Base-by-base conservation (phyloP, 495 filamentous ascomycete genomes). In the Echria macrotheca region DNA sequence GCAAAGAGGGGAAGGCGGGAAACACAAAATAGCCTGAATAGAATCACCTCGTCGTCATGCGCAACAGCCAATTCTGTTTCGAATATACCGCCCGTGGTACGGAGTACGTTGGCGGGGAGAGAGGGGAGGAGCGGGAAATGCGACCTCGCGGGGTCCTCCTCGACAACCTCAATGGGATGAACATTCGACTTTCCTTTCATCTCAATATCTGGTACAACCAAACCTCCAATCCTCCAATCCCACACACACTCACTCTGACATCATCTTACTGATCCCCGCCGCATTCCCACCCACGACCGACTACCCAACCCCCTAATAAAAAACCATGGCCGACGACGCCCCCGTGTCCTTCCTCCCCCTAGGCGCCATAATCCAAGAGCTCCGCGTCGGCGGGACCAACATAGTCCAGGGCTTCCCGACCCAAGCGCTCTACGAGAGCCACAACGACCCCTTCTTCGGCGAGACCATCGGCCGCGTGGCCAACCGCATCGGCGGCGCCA, bases 381-480 rank as follows among this genome's bases (percentile, higher is more conserved):
- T 96, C 70, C 75, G 69, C 36, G 76, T 97, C 44, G 81, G 72
- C 40, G 82, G 78, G 44, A 69, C 79, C 55, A 91, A 96, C 71
- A 93, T 97, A 54, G 91, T 96, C 14, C 83, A 89, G 56, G 79
- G 79, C 36, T 96, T 96, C 75, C 80, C 84, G 2, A 80, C 72
- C 17, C 80, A 84, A 36, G 74, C 80, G 2, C 75, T 81, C 39
- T 96, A 96, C 71, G 75, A 77, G 48, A 62, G 74, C 36, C 70
- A 87, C 70, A 91, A 95, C 69, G 66, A 66, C 14, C 81, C 87
- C 14, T 87, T 80, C 73, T 96, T 94, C 57, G 91, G 91, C 52
- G 91, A 89, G 62, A 96, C 87, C 29, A 96, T 98, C 60, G 91
- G 91, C 17, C 86, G 91, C 24, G 79, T 93, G 8, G 89, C 89